These are phyloP conservation scores for Annulohypoxylon moriforme DNA, from an alignment of 495 filamentous ascomycete species.

Conservation along the genomic window DNA sequence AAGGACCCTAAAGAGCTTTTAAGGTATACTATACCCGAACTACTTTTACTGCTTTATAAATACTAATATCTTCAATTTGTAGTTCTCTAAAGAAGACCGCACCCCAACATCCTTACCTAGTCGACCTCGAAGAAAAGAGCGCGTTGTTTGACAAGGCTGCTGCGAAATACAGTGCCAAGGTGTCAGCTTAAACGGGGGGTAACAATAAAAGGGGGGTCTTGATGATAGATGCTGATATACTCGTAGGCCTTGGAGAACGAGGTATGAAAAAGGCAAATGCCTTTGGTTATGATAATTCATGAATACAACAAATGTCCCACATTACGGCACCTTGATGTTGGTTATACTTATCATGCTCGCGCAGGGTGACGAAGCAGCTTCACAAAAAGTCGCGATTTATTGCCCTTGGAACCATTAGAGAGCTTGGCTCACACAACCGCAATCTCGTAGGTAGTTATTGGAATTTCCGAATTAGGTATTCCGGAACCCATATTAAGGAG, in stretches of 20 bases:
- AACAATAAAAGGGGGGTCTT: background rate
- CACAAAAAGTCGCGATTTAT: background rate
- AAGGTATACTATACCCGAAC: slow-evolving; percentile 58
- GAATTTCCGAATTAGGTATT: slow-evolving; percentile 28
- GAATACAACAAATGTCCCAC: slow-evolving; percentile 27
- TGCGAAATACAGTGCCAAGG: slow-evolving; percentile 79
- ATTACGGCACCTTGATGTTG: background rate
- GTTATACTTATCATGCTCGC: background rate
- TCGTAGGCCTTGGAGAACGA: slow-evolving; percentile 25
- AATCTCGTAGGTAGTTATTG: background rate
- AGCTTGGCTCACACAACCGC: background rate
- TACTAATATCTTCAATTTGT: slow-evolving; percentile 20
- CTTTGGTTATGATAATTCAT: slow-evolving; percentile 31
- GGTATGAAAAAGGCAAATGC: slow-evolving; percentile 16
- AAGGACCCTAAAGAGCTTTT: slow-evolving; percentile 71
- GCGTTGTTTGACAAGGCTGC: slow-evolving; percentile 82
- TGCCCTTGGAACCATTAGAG: no score
- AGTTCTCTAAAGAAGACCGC: slow-evolving; percentile 69
- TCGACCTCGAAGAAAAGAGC: slow-evolving; percentile 80
- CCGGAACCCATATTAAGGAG: slow-evolving; percentile 13
- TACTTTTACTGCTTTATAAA: slow-evolving; percentile 20
- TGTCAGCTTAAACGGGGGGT: slow-evolving; percentile 61
- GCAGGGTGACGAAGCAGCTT: background rate
- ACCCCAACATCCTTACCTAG: slow-evolving; percentile 72
- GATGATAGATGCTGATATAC: slow-evolving; percentile 20